These are phyloP conservation scores for Leccinum griseonigrum DNA, from an alignment of 1,284 basidiomycete species.

Conservation along the genomic window DNA sequence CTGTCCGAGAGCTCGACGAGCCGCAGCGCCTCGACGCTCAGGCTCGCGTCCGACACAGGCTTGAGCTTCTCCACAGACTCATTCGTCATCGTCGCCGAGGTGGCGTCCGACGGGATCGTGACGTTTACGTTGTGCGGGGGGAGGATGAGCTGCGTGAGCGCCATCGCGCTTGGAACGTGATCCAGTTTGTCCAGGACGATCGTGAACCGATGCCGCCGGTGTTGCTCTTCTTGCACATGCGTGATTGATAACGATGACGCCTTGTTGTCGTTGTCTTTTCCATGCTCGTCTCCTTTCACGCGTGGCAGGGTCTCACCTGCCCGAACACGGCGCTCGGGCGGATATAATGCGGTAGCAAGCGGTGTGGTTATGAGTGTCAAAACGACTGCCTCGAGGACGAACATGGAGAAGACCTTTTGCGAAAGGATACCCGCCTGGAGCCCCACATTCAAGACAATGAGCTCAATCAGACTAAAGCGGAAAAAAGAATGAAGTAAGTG, in stretches of 20 bases:
- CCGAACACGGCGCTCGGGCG: constrained; percentile 51
- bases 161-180: constrained; percentile 77
- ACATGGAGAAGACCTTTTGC: constrained; percentile 79
- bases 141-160: constrained; percentile 59
- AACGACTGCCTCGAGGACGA: constrained; percentile 86
- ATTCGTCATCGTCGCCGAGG: constrained; percentile 14
- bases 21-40: constrained; percentile 67
- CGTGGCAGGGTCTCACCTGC: not conserved
- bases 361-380: constrained; percentile 91
- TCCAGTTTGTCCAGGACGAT: constrained; percentile 90
- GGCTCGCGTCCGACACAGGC: constrained; percentile 3
- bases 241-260: constrained; percentile 1
- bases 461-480: constrained; percentile 68
- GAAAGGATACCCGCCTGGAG: constrained; percentile 81
- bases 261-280: constrained; percentile 10
- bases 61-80: constrained; percentile 5
- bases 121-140: constrained; percentile 1
- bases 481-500: not conserved
- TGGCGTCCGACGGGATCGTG: not conserved
- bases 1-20: constrained; percentile 77
- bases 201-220: constrained; percentile 51
- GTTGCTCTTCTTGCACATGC: constrained; percentile 13
- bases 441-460: constrained; percentile 96
- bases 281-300: constrained; percentile 3
- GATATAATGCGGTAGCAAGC: constrained; percentile 74